Percentiles rank a stretch among this genome's conserved stretches.
phyloP scores from a whole-genome alignment of 495 filamentous ascomycete species.

The Hypoxylon crocopeplum region DNA sequence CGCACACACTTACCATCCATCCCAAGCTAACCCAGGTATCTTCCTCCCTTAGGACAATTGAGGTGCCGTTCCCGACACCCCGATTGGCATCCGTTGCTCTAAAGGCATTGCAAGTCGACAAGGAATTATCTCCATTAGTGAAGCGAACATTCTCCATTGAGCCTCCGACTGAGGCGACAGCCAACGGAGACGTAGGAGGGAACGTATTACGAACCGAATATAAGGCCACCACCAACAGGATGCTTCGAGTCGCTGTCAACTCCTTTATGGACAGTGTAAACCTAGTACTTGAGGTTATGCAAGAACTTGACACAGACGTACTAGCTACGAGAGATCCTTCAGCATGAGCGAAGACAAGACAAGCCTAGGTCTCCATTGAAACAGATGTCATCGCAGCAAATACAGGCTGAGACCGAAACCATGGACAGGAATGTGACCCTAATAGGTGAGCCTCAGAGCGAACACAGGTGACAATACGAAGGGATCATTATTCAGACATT shows the following conservation, averaged over 20 bases:
- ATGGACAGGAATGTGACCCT: conserved; percentile 17
- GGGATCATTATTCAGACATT: conserved; percentile 13
- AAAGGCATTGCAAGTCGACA: conserved; percentile 80
- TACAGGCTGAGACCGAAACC: background rate
- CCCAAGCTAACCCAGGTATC: conserved; percentile 27
- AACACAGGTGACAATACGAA: conserved; percentile 9
- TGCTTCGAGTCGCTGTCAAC: conserved; percentile 96
- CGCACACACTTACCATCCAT: background rate
- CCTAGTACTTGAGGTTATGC: conserved; percentile 84
- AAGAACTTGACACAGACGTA: conserved; percentile 88
- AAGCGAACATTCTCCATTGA: conserved; percentile 70
- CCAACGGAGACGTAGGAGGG: conserved; percentile 48
- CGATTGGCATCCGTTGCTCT: conserved; percentile 80
- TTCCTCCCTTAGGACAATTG: conserved; percentile 66
- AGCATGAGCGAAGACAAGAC: conserved; percentile 8
- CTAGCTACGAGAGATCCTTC: conserved; percentile 47
- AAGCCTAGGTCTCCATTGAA: background rate
- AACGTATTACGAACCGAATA: conserved; percentile 78
- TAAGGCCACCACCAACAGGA: conserved; percentile 88
- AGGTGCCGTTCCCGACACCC: conserved; percentile 82
- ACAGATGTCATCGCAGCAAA: background rate
- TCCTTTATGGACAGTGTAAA: conserved; percentile 94
- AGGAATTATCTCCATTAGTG: conserved; percentile 85
- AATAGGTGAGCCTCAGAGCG: conserved; percentile 19
- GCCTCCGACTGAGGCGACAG: conserved; percentile 37